These are phyloP conservation scores for Pelargonium hybrid DNA, from an alignment of 441 rosid species.

Conservation along the genomic window DNA sequence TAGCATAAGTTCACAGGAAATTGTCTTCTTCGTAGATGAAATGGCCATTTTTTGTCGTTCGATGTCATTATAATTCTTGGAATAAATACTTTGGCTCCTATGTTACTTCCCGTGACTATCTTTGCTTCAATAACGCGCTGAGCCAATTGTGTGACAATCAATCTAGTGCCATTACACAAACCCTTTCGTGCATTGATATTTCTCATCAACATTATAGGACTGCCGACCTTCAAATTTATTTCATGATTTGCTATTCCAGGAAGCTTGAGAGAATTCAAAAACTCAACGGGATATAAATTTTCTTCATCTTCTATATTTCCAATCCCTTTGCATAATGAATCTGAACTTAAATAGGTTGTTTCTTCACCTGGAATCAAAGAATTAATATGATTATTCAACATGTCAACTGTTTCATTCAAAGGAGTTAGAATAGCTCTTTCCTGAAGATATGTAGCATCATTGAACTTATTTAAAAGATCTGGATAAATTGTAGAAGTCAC, in stretches of 20 bases:
- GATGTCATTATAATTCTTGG: not conserved
- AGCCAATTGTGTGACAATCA: not conserved
- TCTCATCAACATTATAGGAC: constrained; percentile 5
- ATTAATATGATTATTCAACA: not conserved
- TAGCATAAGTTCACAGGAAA: constrained; percentile 4
- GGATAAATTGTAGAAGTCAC: not conserved
- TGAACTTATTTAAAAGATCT: not conserved
- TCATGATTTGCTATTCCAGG: not conserved
- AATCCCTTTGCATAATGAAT: not conserved
- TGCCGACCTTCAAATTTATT: not conserved
- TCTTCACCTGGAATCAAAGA: not conserved
- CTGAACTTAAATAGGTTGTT: not conserved
- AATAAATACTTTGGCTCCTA: not conserved
- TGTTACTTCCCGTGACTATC: not conserved
- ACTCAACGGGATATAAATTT: not conserved
- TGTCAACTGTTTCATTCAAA: constrained; percentile 3
- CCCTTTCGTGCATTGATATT: constrained; percentile 4
- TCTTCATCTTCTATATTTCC: not conserved
- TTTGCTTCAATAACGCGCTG: not conserved
- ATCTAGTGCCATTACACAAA: constrained; percentile 9
- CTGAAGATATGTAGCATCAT: not conserved
- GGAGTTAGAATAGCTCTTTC: constrained; percentile 1
- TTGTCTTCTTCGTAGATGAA: not conserved
- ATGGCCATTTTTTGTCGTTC: not conserved
- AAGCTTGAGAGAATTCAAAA: not conserved